Conservation (phyloP, 2,329 filamentous ascomycete genomes). For the Colletotrichum sp. region DNA sequence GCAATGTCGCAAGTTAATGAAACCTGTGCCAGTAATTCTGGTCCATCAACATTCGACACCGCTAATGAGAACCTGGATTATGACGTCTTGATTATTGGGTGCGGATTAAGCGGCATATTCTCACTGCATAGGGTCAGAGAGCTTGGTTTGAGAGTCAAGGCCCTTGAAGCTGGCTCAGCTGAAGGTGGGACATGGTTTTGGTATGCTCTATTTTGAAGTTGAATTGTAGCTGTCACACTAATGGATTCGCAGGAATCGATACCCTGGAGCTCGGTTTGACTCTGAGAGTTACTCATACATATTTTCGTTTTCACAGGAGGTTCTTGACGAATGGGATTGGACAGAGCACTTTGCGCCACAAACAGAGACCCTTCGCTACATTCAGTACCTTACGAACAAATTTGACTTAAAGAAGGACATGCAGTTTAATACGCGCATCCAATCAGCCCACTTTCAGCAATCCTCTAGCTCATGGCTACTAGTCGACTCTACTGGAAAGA, state of each 20-base stretch:
- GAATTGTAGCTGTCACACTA: not conserved
- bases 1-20: not conserved
- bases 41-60: not conserved
- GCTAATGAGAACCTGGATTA: constrained; percentile 28
- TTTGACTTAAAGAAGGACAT: constrained; percentile 37
- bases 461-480: constrained; percentile 29
- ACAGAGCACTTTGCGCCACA: constrained; percentile 36
- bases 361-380: constrained; percentile 41
- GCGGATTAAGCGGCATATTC: constrained; percentile 45
- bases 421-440: constrained; percentile 32
- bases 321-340: constrained; percentile 47
- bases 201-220: constrained; percentile 22
- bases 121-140: constrained; percentile 44
- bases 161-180: constrained; percentile 43
- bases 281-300: constrained; percentile 50
- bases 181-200: constrained; percentile 53
- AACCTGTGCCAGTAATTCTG: not conserved
- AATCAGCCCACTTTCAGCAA: constrained; percentile 31
- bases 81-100: constrained; percentile 43
- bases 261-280: constrained; percentile 51
- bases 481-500: constrained; percentile 26
- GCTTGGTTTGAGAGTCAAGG: constrained; percentile 37
- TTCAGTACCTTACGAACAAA: constrained; percentile 40
- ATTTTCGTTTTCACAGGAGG: constrained; percentile 44
- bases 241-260: constrained; percentile 34